A percentile compares a stretch with the other conserved stretches of the same genome.
Conservation (phyloP, 805 yeast species). For the Cyberlindnera euphorbiae region DNA sequence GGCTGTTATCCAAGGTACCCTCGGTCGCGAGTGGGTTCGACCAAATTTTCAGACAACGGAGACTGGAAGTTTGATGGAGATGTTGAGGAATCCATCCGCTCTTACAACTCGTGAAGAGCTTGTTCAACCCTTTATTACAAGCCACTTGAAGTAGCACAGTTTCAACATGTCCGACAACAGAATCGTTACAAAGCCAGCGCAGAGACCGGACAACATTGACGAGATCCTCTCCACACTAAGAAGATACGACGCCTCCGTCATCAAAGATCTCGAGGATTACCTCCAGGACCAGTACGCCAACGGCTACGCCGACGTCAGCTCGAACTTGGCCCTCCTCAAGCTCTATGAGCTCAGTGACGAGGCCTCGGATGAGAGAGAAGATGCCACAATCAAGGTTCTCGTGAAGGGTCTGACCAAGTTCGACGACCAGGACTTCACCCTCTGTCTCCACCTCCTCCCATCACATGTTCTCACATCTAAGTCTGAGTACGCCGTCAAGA, state of each 20-base stretch:
- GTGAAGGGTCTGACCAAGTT: slow-evolving; percentile 38
- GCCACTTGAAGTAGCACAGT: too few relatives aligned
- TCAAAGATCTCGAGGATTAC: slow-evolving; percentile 41
- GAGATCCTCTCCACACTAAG: slow-evolving; percentile 37
- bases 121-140: too few relatives aligned
- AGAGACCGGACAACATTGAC: slow-evolving; percentile 37
- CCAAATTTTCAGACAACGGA: too few relatives aligned
- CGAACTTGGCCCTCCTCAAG: slow-evolving; percentile 43
- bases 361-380: slow-evolving; percentile 33
- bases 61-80: too few relatives aligned
- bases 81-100: too few relatives aligned
- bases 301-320: slow-evolving; percentile 35
- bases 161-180: slow-evolving; percentile 27
- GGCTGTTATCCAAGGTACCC: too few relatives aligned
- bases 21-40: too few relatives aligned
- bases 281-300: slow-evolving; percentile 34
- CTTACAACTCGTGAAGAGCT: too few relatives aligned
- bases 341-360: slow-evolving; percentile 35
- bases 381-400: slow-evolving; percentile 34
- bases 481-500: slow-evolving; percentile 23
- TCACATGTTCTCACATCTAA: slow-evolving; percentile 29
- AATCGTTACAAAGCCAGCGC: slow-evolving; percentile 28
- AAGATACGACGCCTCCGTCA: slow-evolving; percentile 40
- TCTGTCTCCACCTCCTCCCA: slow-evolving; percentile 42
- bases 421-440: slow-evolving; percentile 37